Conservation (phyloP, 495 filamentous ascomycete genomes). For the Viridothelium virens region DNA sequence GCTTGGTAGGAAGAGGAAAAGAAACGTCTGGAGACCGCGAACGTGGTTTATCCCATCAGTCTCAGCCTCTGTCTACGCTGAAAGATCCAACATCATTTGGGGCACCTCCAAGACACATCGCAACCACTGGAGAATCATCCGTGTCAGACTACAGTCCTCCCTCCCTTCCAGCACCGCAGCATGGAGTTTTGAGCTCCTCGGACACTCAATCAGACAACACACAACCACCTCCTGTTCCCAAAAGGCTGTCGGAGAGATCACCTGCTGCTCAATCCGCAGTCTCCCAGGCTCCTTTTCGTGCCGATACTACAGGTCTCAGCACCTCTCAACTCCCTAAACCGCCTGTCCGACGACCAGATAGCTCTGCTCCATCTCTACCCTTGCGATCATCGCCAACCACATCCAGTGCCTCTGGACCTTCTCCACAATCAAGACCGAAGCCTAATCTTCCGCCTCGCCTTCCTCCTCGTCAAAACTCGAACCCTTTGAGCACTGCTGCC, state of each 20-base stretch:
- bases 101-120: conserved; percentile 69
- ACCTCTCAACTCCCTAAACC: conserved; percentile 65
- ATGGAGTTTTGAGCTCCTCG: conserved; percentile 34
- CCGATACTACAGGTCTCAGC: conserved; percentile 62
- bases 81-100: conserved; percentile 79
- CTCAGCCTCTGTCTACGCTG: conserved; percentile 65
- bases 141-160: neutral
- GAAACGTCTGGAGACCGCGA: conserved; percentile 33
- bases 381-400: conserved; percentile 14
- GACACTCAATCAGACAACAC: neutral
- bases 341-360: conserved; percentile 48
- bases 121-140: conserved; percentile 17
- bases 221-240: conserved; percentile 4
- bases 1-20: conserved; percentile 40
- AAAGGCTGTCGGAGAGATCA: conserved; percentile 12
- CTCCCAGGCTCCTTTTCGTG: conserved; percentile 60
- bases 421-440: conserved; percentile 35
- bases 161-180: conserved; percentile 29
- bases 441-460: conserved; percentile 63
- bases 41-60: conserved; percentile 42
- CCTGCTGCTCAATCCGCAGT: conserved; percentile 28
- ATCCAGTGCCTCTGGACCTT: conserved; percentile 24
- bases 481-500: conserved; percentile 38
- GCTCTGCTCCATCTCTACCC: conserved; percentile 35
- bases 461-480: conserved; percentile 59